Evolutionary conservation across 192 early-diverging fungal species (phyloP), one percentile per base, ranked within the genome.

Genomic region (Ambispora gerdemannii): DNA sequence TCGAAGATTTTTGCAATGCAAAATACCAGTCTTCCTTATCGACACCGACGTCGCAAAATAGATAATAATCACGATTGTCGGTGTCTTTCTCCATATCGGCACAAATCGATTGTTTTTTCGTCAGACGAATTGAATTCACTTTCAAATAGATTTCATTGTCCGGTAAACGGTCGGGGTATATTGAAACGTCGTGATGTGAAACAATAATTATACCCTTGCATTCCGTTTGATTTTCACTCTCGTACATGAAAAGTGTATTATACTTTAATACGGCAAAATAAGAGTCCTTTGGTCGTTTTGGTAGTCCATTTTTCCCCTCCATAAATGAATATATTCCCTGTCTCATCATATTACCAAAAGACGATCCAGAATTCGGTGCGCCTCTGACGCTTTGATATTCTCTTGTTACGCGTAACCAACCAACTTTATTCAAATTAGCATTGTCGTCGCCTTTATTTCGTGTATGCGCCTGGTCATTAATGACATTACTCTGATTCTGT

Each of bases 1-100:
- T 73, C 24, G 88, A 81, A 34, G 87, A 89, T 68, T 86, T 84
- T 62, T 84, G 75, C 27, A 93, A 76, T 4, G 89, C 85, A 74
- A 91, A 83, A 66, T 89, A 92, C 95, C 95, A 97, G 74, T 93
- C 92, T 75, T 97, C 95, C 78, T 97, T 97, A 67, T 95, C 90
- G 3, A 80, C 78, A 15, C 83, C 83, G 2, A 75, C 71, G 72
- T 88, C 82, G 36, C 82, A 86, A 66, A 87, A 89, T 17, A 91
- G 73, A 63, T 87, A 91, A 72, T 73, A 80, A 31, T 77, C 74
- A 31, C 73, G 68, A 20, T 79, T 74, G 0, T 73, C 75, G 73
- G 59, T 73, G 50, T 75, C 71, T 11, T 67, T 4, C 7, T 49
- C 55, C 31, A 52, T 73, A 20, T 61, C 43, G 1, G 78, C 64